Percentiles rank a stretch among this genome's conserved stretches.
Evolutionary conservation across 2,329 filamentous ascomycete genomes (phyloP).

Genomic region (Xylaria sp.): DNA sequence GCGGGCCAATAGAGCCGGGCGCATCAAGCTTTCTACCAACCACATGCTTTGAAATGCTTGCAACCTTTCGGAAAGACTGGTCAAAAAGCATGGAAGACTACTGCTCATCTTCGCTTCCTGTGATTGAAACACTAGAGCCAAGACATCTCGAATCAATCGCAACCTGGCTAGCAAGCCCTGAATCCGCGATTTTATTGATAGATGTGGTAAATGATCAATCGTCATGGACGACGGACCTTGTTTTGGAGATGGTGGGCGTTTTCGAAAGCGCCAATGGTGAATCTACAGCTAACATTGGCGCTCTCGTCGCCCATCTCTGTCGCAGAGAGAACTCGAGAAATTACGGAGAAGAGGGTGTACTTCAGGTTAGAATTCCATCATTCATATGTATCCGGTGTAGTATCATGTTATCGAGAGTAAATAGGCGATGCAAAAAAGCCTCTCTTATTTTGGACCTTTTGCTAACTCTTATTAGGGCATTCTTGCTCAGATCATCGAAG

Average conservation of each 20-base stretch:
- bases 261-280: not conserved
- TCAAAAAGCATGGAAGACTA: not conserved
- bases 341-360: not conserved
- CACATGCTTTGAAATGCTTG: slow-evolving; percentile 5
- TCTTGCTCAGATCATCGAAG: slow-evolving; percentile 22
- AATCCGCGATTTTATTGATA: not conserved
- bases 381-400: too few species aligned
- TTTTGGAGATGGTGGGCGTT: not conserved
- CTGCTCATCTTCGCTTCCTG: not conserved
- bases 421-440: too few species aligned
- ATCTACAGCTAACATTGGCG: not conserved
- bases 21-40: not conserved
- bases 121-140: not conserved
- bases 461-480: slow-evolving; percentile 11
- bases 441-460: too few species aligned
- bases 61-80: not conserved
- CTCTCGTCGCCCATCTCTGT: slow-evolving; percentile 1
- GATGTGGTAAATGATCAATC: not conserved
- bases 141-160: not conserved
- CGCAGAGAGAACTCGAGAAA: not conserved
- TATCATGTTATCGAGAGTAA: too few species aligned
- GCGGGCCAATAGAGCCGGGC: not conserved
- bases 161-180: not conserved
- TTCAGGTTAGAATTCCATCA: slow-evolving; percentile 10
- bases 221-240: slow-evolving; percentile 19